Evolutionary conservation across 1,284 basidiomycete genomes (phyloP).

Genomic region (Leccinum solheimii): DNA sequence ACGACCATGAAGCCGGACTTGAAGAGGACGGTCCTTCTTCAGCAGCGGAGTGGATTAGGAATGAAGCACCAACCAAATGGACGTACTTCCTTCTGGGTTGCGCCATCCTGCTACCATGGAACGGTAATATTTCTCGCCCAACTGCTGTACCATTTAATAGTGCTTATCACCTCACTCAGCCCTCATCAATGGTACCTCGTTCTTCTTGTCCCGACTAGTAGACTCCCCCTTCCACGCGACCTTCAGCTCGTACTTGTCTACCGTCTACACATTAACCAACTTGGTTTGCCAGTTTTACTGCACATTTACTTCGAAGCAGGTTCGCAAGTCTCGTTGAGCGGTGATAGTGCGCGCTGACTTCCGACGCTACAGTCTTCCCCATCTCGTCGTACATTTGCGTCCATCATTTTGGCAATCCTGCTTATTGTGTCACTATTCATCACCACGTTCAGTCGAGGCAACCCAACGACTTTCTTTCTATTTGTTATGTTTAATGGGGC

Average conservation of each 20-base stretch:
- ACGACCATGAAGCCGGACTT: neutral
- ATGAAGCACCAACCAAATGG: slow-evolving; percentile 49
- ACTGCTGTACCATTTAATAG: neutral
- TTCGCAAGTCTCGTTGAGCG: slow-evolving; percentile 35
- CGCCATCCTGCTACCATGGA: slow-evolving; percentile 76
- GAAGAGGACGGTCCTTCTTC: neutral
- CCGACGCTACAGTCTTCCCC: slow-evolving; percentile 39
- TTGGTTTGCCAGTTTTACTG: slow-evolving; percentile 71
- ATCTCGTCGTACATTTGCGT: slow-evolving; percentile 49
- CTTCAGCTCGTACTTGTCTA: slow-evolving; percentile 72
- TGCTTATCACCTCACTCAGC: slow-evolving; percentile 40
- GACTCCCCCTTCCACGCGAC: slow-evolving; percentile 55
- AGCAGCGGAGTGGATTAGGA: slow-evolving; percentile 3
- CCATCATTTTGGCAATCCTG: slow-evolving; percentile 44
- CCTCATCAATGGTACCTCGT: slow-evolving; percentile 75
- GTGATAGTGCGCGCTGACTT: slow-evolving; percentile 32
- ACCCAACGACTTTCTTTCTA: slow-evolving; percentile 57
- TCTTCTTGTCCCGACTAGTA: slow-evolving; percentile 64
- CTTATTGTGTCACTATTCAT: slow-evolving; percentile 58
- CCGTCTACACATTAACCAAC: slow-evolving; percentile 61
- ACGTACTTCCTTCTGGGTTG: slow-evolving; percentile 72
- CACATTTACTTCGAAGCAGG: slow-evolving; percentile 65
- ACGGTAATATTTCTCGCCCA: slow-evolving; percentile 49
- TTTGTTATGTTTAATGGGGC: slow-evolving; percentile 63
- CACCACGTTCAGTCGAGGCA: slow-evolving; percentile 57